Evolutionary conservation across 139 green algal genomes (phyloP), one percentile per base, ranked within the genome.

Genomic region (Micractinium sp.): DNA sequence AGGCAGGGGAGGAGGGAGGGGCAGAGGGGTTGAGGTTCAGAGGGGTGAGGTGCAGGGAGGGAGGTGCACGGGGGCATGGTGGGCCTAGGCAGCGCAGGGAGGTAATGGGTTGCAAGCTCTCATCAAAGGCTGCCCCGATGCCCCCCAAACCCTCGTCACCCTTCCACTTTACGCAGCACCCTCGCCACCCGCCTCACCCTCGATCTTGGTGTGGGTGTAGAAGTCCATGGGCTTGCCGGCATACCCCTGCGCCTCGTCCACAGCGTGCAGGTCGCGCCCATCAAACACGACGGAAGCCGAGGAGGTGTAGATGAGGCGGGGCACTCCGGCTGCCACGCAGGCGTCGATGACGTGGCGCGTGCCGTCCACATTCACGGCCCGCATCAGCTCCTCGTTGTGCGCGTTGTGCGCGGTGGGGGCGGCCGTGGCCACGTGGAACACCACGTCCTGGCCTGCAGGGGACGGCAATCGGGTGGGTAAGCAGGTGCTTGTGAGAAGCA

Each of bases 371-470:
- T 99, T 99, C 14, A 99, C 97, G 13, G 87, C 89, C 36, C 95
- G 71, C 96, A 99, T 98, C 7, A 99, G 94, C 53, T 85, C 85
- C 83, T 96, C 92, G 91, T 97, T 94, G 69, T 94, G 89, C 1
- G 95, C 91, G 88, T 97, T 97, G 75, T 92, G 88, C 7, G 92
- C 94, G 0, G 95, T 97, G 86, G 96, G 96, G 20, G 96, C 93
- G 1, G 95, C 96, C 0, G 96, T 98, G 5, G 97, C 97, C 36
- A 94, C 92, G 86, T 99, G 97, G 85, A 99, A 97, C n/a, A 98
- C 95, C 31, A 97, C 93, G 74, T 97, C 93, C 74, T 94, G 89
- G 63, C 94, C 95, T 87, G 84, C 22, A 18, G 20, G 31, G 9
- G n/a, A 0, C 2, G 25, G 41, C 5, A 22, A 56, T 56, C n/a